Evolutionary conservation across 202 grass and related monocot species (phyloP).

Genomic region (Alloteropsis angusta): DNA sequence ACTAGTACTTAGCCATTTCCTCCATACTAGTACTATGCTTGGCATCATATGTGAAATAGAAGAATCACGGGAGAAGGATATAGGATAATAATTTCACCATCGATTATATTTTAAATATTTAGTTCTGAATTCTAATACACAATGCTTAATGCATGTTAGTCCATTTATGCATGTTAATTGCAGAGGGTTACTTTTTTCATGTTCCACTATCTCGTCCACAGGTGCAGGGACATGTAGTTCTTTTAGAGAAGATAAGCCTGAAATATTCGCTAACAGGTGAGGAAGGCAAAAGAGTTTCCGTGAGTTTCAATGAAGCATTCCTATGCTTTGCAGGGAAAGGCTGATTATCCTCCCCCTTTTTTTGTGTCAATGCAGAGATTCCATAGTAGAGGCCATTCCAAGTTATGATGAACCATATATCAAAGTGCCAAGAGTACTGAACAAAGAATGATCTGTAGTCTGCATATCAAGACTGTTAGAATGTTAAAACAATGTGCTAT

Average conservation of each 20-base stretch:
- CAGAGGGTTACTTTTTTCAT: background rate
- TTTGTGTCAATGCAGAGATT: slow-evolving; percentile 48
- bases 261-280: slow-evolving; percentile 74
- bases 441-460: slow-evolving; percentile 48
- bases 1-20: background rate
- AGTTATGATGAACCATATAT: slow-evolving; percentile 69
- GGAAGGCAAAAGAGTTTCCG: background rate
- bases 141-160: background rate
- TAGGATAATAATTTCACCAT: background rate
- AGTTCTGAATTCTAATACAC: background rate
- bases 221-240: slow-evolving; percentile 28
- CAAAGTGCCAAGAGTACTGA: slow-evolving; percentile 80
- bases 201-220: slow-evolving; percentile 7
- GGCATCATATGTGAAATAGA: background rate
- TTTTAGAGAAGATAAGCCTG: slow-evolving; percentile 59
- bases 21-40: background rate
- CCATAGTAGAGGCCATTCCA: slow-evolving; percentile 56
- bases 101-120: slow-evolving; percentile 4
- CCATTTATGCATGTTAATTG: background rate
- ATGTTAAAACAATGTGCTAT: background rate
- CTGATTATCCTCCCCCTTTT: background rate
- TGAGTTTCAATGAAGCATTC: background rate
- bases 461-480: background rate
- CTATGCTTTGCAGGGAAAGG: background rate
- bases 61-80: background rate